Conservation (phyloP, 768 basidiomycete species). For the Leccinum olivaceopallidum region DNA sequence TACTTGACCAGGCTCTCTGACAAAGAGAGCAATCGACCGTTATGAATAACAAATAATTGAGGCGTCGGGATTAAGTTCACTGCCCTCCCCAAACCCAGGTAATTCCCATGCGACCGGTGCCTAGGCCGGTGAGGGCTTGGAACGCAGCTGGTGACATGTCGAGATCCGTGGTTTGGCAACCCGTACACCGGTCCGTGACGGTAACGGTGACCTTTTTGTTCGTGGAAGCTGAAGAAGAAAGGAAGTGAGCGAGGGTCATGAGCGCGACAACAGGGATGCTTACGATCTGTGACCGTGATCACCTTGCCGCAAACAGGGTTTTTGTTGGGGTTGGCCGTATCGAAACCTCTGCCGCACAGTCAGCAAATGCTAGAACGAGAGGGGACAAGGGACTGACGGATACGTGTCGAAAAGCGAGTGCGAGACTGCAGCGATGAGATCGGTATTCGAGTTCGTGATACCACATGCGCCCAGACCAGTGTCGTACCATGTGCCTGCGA, state of each 20-base stretch:
- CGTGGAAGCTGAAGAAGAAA: slow-evolving; percentile 38
- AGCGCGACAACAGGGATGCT: slow-evolving; percentile 16
- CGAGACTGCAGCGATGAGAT: slow-evolving; percentile 41
- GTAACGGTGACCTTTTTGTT: slow-evolving; percentile 42
- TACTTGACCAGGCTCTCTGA: slow-evolving; percentile 28
- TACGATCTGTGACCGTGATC: slow-evolving; percentile 47
- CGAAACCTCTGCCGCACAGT: slow-evolving; percentile 46
- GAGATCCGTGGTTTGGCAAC: slow-evolving; percentile 51
- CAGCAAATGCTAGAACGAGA: background rate
- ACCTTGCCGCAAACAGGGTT: slow-evolving; percentile 70
- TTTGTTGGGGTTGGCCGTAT: slow-evolving; percentile 62
- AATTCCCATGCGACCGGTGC: slow-evolving; percentile 55
- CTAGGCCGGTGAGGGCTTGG: slow-evolving; percentile 40
- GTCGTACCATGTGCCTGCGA: slow-evolving; percentile 33
- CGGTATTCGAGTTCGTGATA: slow-evolving; percentile 26
- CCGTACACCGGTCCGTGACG: slow-evolving; percentile 64
- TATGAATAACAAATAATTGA: slow-evolving; percentile 31
- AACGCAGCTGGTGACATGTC: slow-evolving; percentile 69
- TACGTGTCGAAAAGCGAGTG: slow-evolving; percentile 33
- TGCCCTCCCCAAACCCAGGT: slow-evolving; percentile 46
- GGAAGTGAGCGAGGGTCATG: slow-evolving; percentile 8
- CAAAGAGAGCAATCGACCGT: slow-evolving; percentile 29
- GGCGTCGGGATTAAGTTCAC: background rate
- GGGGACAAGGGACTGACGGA: slow-evolving; percentile 29
- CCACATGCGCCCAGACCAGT: slow-evolving; percentile 46